phyloP scores from a whole-genome alignment of 345 rosid genomes.

The Gossypium rotundifolium region DNA sequence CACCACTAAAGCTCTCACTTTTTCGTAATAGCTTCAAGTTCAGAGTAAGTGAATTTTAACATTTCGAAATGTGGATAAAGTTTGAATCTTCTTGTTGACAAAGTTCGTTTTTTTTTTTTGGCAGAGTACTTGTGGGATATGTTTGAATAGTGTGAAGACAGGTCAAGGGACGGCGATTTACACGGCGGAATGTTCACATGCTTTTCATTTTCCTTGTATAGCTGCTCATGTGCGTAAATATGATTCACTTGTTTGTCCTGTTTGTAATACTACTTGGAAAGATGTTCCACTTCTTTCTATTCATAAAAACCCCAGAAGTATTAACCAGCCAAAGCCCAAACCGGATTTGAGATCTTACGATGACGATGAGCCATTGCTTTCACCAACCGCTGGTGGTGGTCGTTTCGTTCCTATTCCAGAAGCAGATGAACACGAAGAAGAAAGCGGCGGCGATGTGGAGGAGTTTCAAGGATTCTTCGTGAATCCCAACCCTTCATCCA shows the following conservation, averaged over 20 bases:
- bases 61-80: background rate
- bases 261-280: conserved; percentile 67
- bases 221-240: conserved; percentile 49
- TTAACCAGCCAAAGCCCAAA: conserved; percentile 13
- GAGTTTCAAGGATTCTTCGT: conserved; percentile 82
- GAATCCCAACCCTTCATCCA: conserved; percentile 35
- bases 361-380: conserved; percentile 73
- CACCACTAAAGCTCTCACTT: conserved; percentile 72
- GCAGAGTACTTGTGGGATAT: conserved; percentile 74
- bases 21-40: conserved; percentile 77
- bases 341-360: conserved; percentile 46
- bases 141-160: conserved; percentile 63
- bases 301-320: conserved; percentile 29
- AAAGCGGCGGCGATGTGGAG: conserved; percentile 28
- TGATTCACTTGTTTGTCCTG: conserved; percentile 60
- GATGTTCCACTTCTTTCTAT: conserved; percentile 55
- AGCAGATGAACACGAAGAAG: conserved; percentile 47
- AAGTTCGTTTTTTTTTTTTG: background rate
- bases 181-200: conserved; percentile 83
- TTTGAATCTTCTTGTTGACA: background rate
- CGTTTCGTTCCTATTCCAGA: conserved; percentile 63
- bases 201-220: conserved; percentile 77
- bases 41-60: conserved; percentile 39
- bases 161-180: conserved; percentile 76
- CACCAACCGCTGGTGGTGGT: conserved; percentile 33